Evolutionary conservation across 2,329 filamentous ascomycete genomes (phyloP), one percentile per base, ranked within the genome.

Genomic region (Aspergillus pseudoviridinutans): DNA sequence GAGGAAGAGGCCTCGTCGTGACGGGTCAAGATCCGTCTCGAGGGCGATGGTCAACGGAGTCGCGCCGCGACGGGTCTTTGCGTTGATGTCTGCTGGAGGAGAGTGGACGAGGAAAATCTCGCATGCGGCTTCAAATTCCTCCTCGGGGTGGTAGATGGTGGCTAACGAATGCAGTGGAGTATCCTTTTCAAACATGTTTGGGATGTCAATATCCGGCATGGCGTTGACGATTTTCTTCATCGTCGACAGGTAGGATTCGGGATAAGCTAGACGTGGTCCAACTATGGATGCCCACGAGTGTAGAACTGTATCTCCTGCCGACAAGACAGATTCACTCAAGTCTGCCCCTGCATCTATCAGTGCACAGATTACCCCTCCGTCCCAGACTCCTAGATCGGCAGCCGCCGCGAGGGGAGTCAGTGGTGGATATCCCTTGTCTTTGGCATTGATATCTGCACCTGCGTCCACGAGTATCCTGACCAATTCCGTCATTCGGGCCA

Each of bases 131-230:
- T 68, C 60, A n/a, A 69, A 63, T 29, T 67, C 66, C 2, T 67
- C 62, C 38, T 66, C 66, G 1, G 59, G 27, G 41, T 67, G 64
- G 22, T 65, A 61, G 2, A 44, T 63, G 2, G 61, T 62, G 7
- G 61, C 38, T 29, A 70, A n/a, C 3, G 54, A n/a, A 56, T 68
- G 66, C 14, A 69, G 56, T 5, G 66, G 61, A 3, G 65, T 69
- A 12, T 67, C 63, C 35, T 61, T 51, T 20, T 66, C 59, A 32
- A 55, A 63, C 3, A 41, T 35, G 28, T 61, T 65, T 6, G 35
- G 57, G 20, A 64, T 51, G 52, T 68, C 58, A 32, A 68, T 44
- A 22, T 61, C 49, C 4, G 57, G 46, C 55, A 61, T 64, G 1
- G 53, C 50, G 7, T 57, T 53, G 17, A 58, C 51, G n/a, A 67